A percentile compares a stretch with the other conserved stretches of the same genome.
These are phyloP conservation scores for Calocybe indica DNA, from an alignment of 768 basidiomycete genomes.

Conservation along the genomic window DNA sequence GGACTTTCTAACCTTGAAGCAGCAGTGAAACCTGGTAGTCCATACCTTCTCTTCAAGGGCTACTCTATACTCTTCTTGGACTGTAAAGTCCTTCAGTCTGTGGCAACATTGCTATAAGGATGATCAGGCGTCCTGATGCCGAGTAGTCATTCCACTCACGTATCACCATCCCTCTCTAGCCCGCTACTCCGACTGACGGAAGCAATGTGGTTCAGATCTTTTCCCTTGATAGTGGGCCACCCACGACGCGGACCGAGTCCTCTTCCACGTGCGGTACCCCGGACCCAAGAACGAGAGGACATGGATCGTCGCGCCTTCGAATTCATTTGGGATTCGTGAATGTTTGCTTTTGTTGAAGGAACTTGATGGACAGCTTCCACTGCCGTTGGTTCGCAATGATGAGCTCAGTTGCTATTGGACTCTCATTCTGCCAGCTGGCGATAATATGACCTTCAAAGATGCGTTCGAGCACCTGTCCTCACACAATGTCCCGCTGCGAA, in stretches of 20 bases:
- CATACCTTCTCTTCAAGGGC: constrained; percentile 64
- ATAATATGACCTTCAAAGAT: no score
- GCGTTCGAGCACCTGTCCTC: constrained; percentile 3
- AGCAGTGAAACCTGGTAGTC: not conserved
- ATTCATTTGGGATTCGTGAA: no score
- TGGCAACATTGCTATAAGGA: constrained; percentile 21
- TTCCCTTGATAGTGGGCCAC: no score
- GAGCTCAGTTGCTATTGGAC: no score
- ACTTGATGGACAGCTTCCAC: no score
- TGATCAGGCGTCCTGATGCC: not conserved
- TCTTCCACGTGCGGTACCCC: no score
- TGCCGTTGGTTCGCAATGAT: no score
- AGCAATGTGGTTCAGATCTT: constrained; percentile 50
- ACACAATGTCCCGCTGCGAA: constrained; percentile 32
- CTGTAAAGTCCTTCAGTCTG: constrained; percentile 53
- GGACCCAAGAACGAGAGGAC: no score
- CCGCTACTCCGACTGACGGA: constrained; percentile 77
- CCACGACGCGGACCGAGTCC: no score
- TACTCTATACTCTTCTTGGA: constrained; percentile 62
- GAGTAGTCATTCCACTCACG: constrained; percentile 38
- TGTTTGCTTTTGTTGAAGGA: no score
- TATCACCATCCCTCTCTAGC: constrained; percentile 66
- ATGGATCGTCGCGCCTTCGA: no score
- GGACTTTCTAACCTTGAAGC: not conserved
- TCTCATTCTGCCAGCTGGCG: no score